These are phyloP conservation scores for Coniferiporia weirii DNA, from an alignment of 1,284 basidiomycete species.

Conservation along the genomic window DNA sequence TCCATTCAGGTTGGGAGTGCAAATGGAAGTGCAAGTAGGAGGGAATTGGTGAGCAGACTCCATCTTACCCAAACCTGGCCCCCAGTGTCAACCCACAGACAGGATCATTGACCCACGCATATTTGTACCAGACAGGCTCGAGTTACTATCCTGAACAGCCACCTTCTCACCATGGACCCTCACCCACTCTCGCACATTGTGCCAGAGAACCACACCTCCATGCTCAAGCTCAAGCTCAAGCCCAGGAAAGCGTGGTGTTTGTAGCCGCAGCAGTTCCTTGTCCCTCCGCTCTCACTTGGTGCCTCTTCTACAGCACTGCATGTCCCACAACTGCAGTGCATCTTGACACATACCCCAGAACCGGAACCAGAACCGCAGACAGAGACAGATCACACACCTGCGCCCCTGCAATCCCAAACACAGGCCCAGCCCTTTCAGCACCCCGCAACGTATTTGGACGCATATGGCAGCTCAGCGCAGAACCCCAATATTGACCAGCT, in stretches of 20 bases:
- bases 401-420: not conserved
- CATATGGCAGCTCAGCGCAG: not conserved
- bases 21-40: not conserved
- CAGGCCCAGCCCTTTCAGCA: not conserved
- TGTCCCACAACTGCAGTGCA: slow-evolving; percentile 12
- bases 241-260: not conserved
- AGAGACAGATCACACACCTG: not conserved
- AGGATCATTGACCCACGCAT: not conserved
- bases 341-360: slow-evolving; percentile 12
- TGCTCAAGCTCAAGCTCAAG: slow-evolving; percentile 1
- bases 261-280: not conserved
- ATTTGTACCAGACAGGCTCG: not conserved
- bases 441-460: not conserved
- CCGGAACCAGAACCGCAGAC: slow-evolving; percentile 1
- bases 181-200: not conserved
- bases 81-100: not conserved
- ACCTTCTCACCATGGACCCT: not conserved
- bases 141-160: not conserved
- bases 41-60: not conserved
- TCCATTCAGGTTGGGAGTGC: slow-evolving; percentile 3
- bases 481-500: not conserved
- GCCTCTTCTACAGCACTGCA: slow-evolving; percentile 1
- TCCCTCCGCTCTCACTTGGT: not conserved
- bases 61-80: not conserved
- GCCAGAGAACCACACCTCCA: slow-evolving; percentile 1